phyloP scores from a whole-genome alignment of 495 filamentous ascomycete genomes.

The Penicillium flavigenum region DNA sequence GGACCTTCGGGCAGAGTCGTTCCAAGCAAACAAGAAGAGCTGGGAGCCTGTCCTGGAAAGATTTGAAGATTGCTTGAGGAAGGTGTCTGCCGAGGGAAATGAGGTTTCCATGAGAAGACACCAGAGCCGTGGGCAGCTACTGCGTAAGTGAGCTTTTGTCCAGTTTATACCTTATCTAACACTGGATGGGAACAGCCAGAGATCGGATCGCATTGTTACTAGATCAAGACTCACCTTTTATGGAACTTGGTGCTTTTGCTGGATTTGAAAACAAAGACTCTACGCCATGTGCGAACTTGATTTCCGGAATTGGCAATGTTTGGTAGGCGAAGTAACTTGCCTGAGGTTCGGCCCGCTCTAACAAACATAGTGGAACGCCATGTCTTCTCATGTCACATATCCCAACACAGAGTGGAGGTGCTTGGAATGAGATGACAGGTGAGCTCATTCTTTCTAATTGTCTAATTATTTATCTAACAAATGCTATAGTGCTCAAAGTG shows the following conservation, averaged over 20 bases:
- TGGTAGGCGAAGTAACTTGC: background rate
- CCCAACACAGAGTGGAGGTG: slow-evolving; percentile 28
- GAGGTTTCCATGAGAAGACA: slow-evolving; percentile 23
- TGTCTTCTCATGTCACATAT: slow-evolving; percentile 33
- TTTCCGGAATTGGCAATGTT: slow-evolving; percentile 30
- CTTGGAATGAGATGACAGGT: slow-evolving; percentile 32
- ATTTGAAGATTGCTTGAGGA: slow-evolving; percentile 21
- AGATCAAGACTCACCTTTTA: slow-evolving; percentile 27
- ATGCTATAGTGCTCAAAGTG: slow-evolving; percentile 25
- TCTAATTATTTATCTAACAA: too few relatives aligned
- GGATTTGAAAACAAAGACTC: slow-evolving; percentile 25
- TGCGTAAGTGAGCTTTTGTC: slow-evolving; percentile 14
- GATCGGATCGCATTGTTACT: slow-evolving; percentile 26
- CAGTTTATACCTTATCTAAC: too few relatives aligned
- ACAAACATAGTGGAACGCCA: background rate
- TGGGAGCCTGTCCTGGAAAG: slow-evolving; percentile 22
- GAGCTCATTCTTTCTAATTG: too few relatives aligned
- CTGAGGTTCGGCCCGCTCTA: too few relatives aligned
- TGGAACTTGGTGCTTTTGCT: slow-evolving; percentile 27
- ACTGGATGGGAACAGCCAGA: background rate
- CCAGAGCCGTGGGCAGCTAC: slow-evolving; percentile 23
- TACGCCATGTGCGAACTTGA: slow-evolving; percentile 26
- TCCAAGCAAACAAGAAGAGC: slow-evolving; percentile 19
- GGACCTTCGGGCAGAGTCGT: slow-evolving; percentile 19
- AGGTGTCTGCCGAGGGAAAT: slow-evolving; percentile 23